These are phyloP conservation scores for Gossypium schwendimanii DNA, from an alignment of 441 rosid genomes.

Conservation along the genomic window DNA sequence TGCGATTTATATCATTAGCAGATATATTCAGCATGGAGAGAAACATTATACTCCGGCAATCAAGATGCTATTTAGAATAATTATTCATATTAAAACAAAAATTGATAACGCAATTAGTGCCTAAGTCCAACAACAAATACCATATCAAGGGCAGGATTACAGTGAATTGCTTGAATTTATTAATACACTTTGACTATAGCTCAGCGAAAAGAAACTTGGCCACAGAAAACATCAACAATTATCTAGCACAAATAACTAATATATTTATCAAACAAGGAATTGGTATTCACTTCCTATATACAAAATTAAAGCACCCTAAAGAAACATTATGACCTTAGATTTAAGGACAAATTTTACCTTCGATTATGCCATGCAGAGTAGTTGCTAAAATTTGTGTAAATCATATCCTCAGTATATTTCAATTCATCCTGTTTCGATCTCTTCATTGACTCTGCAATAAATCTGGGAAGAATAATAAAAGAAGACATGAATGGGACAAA, in stretches of 20 bases:
- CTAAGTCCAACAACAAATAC: not conserved
- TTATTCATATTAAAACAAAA: not conserved
- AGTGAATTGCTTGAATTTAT: not conserved
- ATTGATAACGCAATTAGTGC: not conserved
- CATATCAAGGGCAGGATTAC: not conserved
- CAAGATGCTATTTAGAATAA: not conserved
- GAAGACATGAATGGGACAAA: not conserved
- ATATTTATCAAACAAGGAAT: not conserved
- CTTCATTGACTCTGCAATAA: slow-evolving; percentile 58
- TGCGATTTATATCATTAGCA: not conserved
- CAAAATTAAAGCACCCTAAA: not conserved
- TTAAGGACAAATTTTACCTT: slow-evolving; percentile 36
- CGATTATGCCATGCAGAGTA: slow-evolving; percentile 98
- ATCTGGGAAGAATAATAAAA: slow-evolving; percentile 32
- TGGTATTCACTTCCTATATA: not conserved
- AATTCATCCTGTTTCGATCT: slow-evolving; percentile 73
- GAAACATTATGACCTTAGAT: not conserved
- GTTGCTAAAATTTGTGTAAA: slow-evolving; percentile 63
- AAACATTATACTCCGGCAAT: not conserved
- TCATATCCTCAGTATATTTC: slow-evolving; percentile 55
- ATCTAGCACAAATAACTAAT: not conserved
- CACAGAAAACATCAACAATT: not conserved
- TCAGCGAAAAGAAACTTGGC: not conserved
- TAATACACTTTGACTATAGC: not conserved
- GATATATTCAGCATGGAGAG: not conserved